A percentile compares a stretch with the other conserved stretches of the same genome.
Evolutionary conservation across 2,329 filamentous ascomycete genomes (phyloP).

Genomic region (Colletotrichum gigasporum): DNA sequence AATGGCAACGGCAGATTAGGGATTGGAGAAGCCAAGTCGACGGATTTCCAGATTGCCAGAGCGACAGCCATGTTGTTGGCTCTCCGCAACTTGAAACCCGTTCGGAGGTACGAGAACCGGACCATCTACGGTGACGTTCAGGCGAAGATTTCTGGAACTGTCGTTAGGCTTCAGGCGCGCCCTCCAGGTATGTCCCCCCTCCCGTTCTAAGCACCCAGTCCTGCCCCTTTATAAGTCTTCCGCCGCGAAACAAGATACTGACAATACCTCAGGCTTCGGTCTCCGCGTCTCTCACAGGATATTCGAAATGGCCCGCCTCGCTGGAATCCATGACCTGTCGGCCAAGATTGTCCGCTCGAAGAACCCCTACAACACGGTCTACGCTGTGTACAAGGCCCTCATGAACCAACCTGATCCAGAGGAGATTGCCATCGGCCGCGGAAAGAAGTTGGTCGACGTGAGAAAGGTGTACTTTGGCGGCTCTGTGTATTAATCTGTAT

Average conservation of each 20-base stretch:
- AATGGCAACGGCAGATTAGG: slow-evolving; percentile 88
- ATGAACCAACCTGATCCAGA: slow-evolving; percentile 87
- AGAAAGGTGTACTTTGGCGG: slow-evolving; percentile 97
- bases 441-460: slow-evolving; percentile 95
- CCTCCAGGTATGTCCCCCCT: slow-evolving; percentile 78
- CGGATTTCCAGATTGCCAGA: slow-evolving; percentile 73
- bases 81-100: slow-evolving; percentile 92
- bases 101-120: slow-evolving; percentile 88
- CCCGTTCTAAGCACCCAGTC: too few species aligned
- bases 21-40: slow-evolving; percentile 89
- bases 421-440: slow-evolving; percentile 86
- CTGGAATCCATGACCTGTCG: slow-evolving; percentile 87
- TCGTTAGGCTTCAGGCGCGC: slow-evolving; percentile 82
- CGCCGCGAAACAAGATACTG: neutral
- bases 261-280: slow-evolving; percentile 77
- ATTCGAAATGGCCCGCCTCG: slow-evolving; percentile 91
- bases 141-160: slow-evolving; percentile 87
- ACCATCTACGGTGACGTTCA: slow-evolving; percentile 89
- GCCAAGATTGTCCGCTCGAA: slow-evolving; percentile 84
- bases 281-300: slow-evolving; percentile 91
- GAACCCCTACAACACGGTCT: slow-evolving; percentile 98
- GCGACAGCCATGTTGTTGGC: slow-evolving; percentile 82
- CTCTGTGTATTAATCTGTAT: slow-evolving; percentile 62
- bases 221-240: neutral
- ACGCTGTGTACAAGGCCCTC: slow-evolving; percentile 86